These are phyloP conservation scores for Zea mays DNA, from an alignment of 176 grass and related monocot species.

Conservation along the genomic window DNA sequence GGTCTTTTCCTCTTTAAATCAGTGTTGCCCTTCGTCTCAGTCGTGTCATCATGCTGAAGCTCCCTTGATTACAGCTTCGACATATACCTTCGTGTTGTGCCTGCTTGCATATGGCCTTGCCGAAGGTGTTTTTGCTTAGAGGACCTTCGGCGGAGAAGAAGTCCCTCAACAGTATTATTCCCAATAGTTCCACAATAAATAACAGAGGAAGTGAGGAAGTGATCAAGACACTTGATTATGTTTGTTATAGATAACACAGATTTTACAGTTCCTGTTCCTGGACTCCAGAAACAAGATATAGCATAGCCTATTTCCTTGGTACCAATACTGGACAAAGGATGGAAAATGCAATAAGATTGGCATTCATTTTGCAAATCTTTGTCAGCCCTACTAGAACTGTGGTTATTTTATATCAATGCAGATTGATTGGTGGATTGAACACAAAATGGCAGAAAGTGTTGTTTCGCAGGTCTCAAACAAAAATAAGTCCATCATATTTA, in stretches of 20 bases:
- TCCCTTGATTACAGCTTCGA: no score
- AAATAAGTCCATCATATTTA: neutral
- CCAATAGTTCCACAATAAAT: neutral
- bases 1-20: no score
- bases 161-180: no score
- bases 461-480: conserved; percentile 12
- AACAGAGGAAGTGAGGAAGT: neutral
- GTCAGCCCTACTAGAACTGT: neutral
- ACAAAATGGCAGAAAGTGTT: neutral
- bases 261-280: neutral
- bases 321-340: conserved; percentile 1
- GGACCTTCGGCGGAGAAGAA: no score
- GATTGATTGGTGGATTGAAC: neutral
- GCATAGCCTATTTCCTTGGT: conserved; percentile 2
- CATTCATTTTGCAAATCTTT: conserved; percentile 15
- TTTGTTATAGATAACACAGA: neutral
- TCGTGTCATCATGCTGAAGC: no score
- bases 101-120: no score
- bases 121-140: no score
- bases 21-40: no score
- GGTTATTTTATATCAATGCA: neutral
- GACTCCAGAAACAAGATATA: neutral
- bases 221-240: neutral
- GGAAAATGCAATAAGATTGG: conserved; percentile 14
- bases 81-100: no score